Conservation (phyloP, 2,329 filamentous ascomycete genomes). For the Pseudopyricularia javanii region DNA sequence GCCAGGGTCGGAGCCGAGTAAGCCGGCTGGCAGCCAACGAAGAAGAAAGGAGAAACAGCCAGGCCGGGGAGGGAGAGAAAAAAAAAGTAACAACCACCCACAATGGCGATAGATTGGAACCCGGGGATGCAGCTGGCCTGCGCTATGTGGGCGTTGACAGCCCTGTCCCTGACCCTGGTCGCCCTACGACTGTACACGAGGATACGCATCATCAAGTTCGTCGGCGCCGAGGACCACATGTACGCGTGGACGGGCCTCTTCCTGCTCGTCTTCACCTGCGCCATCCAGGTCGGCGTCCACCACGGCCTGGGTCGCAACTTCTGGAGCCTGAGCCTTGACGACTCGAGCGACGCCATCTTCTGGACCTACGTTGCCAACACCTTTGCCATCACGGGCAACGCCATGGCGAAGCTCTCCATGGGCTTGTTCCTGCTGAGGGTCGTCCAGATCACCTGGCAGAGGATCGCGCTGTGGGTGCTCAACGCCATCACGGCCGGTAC, state of each 20-base stretch:
- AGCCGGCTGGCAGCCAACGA: background rate
- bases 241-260: conserved; percentile 21
- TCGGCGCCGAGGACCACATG: conserved; percentile 22
- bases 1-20: background rate
- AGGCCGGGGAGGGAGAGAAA: background rate
- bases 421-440: conserved; percentile 24
- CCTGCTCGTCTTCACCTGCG: conserved; percentile 19
- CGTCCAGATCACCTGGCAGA: conserved; percentile 20
- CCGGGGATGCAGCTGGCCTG: conserved; percentile 17
- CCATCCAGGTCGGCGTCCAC: conserved; percentile 21
- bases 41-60: background rate
- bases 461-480: conserved; percentile 18
- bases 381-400: conserved; percentile 20
- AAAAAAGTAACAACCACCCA: background rate
- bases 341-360: conserved; percentile 22
- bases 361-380: conserved; percentile 25
- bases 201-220: conserved; percentile 19
- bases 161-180: conserved; percentile 19
- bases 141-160: conserved; percentile 22
- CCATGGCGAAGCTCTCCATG: conserved; percentile 25
- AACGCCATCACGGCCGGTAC: conserved; percentile 17
- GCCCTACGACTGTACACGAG: conserved; percentile 23
- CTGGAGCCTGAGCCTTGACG: conserved; percentile 16
- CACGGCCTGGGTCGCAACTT: conserved; percentile 20
- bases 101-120: conserved; percentile 4